Evolutionary conservation across 257 asterid genomes (phyloP), one percentile per base, ranked within the genome.

Genomic region (Solanum lignicaule): DNA sequence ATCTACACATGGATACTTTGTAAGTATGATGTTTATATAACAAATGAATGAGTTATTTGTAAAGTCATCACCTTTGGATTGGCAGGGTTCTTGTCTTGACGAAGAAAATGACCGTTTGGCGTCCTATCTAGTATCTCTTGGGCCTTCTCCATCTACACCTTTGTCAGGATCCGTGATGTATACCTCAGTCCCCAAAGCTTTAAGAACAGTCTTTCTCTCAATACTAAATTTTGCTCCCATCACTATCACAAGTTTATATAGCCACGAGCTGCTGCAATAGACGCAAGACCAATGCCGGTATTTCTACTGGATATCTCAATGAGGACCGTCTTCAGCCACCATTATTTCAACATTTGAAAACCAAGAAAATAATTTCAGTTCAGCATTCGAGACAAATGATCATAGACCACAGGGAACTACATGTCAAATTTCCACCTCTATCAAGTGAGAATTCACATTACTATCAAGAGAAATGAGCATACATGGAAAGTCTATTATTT

Each of bases 161-260:
- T 86, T 92, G 69, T 89, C 88, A 5, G 89, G 85, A 81, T 92
- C 92, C 3, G 81, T 88, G 76, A 92, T 52, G 86, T 83, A 32
- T 41, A 92, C 52, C 32, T 92, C 94, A 33, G 92, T 90, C 68
- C 93, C 94, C 83, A 92, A 88, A 55, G 94, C 94, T 55, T 86
- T 88, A 62, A 92, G 90, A 86, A 92, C 31, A 88, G 73, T 89
- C 88, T 89, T 91, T 83, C 92, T 91, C 79, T 92, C 94, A 5
- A 91, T 72, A 89, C 94, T 92, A 72, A 15, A 83, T 2, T 78
- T 83, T 66, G 89, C 81, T 69, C 91, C 91, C 94, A 92, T 92
- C 18, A 91, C 71, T 43, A 85, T n/a, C 23, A 81, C 82, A 23
- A 92, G 94, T 60, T 91, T 92, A 76, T 92, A 76, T 31, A 31